Percentiles rank a stretch among this genome's conserved stretches.
phyloP scores from a whole-genome alignment of 1,139 yeast genomes.

The Yamadazyma jaroonii region DNA sequence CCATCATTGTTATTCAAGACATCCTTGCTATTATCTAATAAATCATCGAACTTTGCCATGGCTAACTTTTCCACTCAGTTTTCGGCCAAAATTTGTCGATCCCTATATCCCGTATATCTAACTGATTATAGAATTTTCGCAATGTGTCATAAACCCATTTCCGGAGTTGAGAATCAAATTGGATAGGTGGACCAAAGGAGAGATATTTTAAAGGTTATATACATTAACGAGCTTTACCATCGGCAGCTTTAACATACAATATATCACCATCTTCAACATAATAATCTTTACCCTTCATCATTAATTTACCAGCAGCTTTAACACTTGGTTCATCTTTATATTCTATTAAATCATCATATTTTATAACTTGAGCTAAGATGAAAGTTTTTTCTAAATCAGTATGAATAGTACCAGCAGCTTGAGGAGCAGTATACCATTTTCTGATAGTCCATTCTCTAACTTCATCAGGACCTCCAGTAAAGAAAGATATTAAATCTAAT shows the following conservation, averaged over 20 bases:
- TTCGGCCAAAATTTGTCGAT: too few species aligned
- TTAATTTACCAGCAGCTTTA: constrained; percentile 89
- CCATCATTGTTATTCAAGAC: too few species aligned
- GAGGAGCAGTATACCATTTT: constrained; percentile 82
- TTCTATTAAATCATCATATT: constrained; percentile 58
- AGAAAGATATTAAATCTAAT: constrained; percentile 77
- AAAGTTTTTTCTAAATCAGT: constrained; percentile 55
- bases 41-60: too few species aligned
- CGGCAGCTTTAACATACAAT: constrained; percentile 93
- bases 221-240: constrained; percentile 70
- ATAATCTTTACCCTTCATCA: constrained; percentile 95
- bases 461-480: constrained; percentile 83
- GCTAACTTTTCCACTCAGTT: too few species aligned
- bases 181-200: too few species aligned
- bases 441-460: constrained; percentile 90
- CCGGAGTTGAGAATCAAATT: too few species aligned
- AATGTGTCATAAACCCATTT: too few species aligned
- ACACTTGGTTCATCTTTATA: constrained; percentile 81
- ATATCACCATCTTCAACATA: constrained; percentile 82
- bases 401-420: constrained; percentile 86
- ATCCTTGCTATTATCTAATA: too few species aligned
- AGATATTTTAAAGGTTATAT: background rate
- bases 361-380: constrained; percentile 47
- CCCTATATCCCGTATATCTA: too few species aligned
- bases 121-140: too few species aligned